These are phyloP conservation scores for Xeromyces bisporus DNA, from an alignment of 495 filamentous ascomycete species.

Conservation along the genomic window DNA sequence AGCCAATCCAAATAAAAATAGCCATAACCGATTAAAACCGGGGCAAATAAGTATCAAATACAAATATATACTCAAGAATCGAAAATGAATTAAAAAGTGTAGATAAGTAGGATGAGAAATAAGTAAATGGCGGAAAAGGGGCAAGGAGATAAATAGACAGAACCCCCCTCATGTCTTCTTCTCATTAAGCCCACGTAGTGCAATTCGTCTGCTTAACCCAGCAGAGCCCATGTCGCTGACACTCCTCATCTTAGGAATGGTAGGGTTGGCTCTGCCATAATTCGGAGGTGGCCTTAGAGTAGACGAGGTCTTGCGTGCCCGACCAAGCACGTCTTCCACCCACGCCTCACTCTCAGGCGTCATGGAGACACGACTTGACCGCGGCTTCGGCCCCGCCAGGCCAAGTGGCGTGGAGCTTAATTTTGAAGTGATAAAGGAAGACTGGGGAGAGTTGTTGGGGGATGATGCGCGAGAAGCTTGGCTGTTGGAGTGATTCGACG, in stretches of 20 bases:
- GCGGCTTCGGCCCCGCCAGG: slow-evolving; percentile 31
- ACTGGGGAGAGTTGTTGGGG: slow-evolving; percentile 10
- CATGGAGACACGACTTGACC: slow-evolving; percentile 27
- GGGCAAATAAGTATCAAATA: too few relatives aligned
- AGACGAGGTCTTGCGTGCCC: slow-evolving; percentile 25
- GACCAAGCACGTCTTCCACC: slow-evolving; percentile 30
- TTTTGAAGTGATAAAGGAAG: slow-evolving; percentile 2
- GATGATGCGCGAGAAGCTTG: slow-evolving; percentile 10
- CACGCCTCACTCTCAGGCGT: slow-evolving; percentile 35
- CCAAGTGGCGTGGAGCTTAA: slow-evolving; percentile 24
- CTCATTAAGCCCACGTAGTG: slow-evolving; percentile 19
- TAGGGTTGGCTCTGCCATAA: slow-evolving; percentile 3
- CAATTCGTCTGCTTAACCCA: slow-evolving; percentile 22
- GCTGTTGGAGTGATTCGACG: slow-evolving; percentile 21
- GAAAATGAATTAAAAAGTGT: slow-evolving; percentile 1
- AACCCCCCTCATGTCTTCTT: slow-evolving; percentile 6
- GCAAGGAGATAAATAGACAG: background rate
- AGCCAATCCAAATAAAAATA: too few relatives aligned
- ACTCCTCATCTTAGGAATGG: slow-evolving; percentile 21
- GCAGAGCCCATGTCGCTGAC: slow-evolving; percentile 24
- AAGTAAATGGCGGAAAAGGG: background rate
- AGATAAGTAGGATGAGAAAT: background rate
- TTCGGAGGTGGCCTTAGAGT: slow-evolving; percentile 10
- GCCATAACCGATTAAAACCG: too few relatives aligned
- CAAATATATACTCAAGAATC: too few relatives aligned